A percentile compares a stretch with the other conserved stretches of the same genome.
phyloP scores from a whole-genome alignment of 2,329 filamentous ascomycete genomes.

The Ramularia collo-cygni region DNA sequence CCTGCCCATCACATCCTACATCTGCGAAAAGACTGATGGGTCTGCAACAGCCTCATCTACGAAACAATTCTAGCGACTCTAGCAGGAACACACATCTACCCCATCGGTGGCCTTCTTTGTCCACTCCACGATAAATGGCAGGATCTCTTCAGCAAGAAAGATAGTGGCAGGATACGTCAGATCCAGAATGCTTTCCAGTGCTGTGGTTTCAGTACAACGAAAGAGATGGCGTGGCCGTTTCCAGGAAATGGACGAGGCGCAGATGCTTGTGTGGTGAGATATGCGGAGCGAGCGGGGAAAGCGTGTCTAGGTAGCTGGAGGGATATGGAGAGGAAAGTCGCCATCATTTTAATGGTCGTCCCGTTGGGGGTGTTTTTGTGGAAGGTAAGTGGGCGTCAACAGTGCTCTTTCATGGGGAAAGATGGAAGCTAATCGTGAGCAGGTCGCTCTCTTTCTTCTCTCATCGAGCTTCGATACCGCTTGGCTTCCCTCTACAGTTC shows the following conservation, averaged over 20 bases:
- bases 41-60: slow-evolving; percentile 23
- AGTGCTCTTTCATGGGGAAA: too few species aligned
- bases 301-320: slow-evolving; percentile 53
- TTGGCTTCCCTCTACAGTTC: slow-evolving; percentile 25
- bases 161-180: slow-evolving; percentile 45
- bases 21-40: too few species aligned
- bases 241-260: slow-evolving; percentile 29
- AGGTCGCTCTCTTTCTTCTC: slow-evolving; percentile 24
- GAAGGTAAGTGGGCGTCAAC: slow-evolving; percentile 49
- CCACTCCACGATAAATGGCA: slow-evolving; percentile 52
- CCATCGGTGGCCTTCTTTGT: slow-evolving; percentile 42
- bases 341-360: slow-evolving; percentile 51
- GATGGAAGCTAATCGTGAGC: neutral
- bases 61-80: slow-evolving; percentile 40
- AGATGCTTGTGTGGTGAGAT: slow-evolving; percentile 42
- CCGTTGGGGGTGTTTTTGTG: slow-evolving; percentile 48
- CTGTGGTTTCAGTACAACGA: slow-evolving; percentile 55
- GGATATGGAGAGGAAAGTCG: slow-evolving; percentile 46
- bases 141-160: slow-evolving; percentile 45
- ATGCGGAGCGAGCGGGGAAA: slow-evolving; percentile 32
- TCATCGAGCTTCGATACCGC: slow-evolving; percentile 19
- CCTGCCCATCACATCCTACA: too few species aligned
- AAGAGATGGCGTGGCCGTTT: slow-evolving; percentile 60
- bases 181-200: slow-evolving; percentile 63
- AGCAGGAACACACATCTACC: slow-evolving; percentile 37